Base-by-base conservation (phyloP, 2,329 filamentous ascomycete genomes). In the Colletotrichum shisoi region DNA sequence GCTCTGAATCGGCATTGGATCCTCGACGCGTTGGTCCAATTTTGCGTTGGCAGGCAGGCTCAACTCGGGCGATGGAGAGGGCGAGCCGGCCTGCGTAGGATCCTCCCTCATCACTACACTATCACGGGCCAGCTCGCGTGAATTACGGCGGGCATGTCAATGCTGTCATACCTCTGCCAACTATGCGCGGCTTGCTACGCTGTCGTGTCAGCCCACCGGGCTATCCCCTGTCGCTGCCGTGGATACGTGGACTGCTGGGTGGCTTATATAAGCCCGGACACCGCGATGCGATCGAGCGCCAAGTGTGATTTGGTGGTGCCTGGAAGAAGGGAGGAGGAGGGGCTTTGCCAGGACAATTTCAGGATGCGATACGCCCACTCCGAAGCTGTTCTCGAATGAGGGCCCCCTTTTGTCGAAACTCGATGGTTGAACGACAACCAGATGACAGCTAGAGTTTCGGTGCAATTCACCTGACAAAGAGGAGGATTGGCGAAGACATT, bases 121-220 rank as follows among this genome's bases (percentile, higher is more conserved):
- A 46, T 48, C 49, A 52, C 40, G 44, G 52, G 24, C 45, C n/a
- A 57, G 17, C 60, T 52, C 52, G 64, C 53, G 61, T 60, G 57
- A 51, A 64, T 64, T 64, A 49, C 65, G 49, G 34, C 65, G 53
- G 61, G 61, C 61, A 60, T 45, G 65, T 53, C 65, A 34, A 65
- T 68, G 65, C 54, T 65, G 62, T 65, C 56, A 68, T 65, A 60
- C 52, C 62, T 60, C 58, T 56, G 49, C 56, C 44, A 37, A 49
- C 64, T 21, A 40, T 68, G 65, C 62, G 49, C 65, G 62, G 65
- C 65, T 68, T 68, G 62, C 65, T 56, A 68, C 49, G 61, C 49
- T 68, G 56, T 51, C 49, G 56, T 68, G 49, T 68, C 56, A 68
- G 62, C 24, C 65, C 65, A 68, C 62, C 21, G 27, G 64, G 54